Conservation (phyloP, 2,329 filamentous ascomycete species). For the Pezizomycotina sp. region DNA sequence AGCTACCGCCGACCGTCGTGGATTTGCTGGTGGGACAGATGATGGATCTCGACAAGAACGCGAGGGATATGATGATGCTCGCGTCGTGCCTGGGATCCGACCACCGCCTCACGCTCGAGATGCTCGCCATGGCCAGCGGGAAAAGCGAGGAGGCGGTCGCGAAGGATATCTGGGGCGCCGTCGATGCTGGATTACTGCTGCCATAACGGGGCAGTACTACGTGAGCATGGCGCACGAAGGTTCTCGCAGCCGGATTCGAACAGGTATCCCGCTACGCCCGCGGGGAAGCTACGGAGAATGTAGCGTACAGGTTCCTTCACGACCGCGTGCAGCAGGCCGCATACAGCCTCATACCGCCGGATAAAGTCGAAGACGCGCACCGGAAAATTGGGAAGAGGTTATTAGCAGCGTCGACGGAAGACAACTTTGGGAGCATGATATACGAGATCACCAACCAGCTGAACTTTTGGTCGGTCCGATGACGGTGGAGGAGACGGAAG, state of each 20-base stretch:
- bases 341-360: slow-evolving; percentile 23
- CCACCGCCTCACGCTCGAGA: slow-evolving; percentile 23
- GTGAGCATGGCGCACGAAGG: slow-evolving; percentile 13
- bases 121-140: slow-evolving; percentile 23
- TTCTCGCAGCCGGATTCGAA: slow-evolving; percentile 15
- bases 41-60: slow-evolving; percentile 23
- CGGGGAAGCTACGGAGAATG: slow-evolving; percentile 19
- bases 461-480: slow-evolving; percentile 25
- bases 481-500: slow-evolving; percentile 20
- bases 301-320: slow-evolving; percentile 25
- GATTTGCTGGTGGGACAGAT: slow-evolving; percentile 26
- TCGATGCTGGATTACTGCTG: slow-evolving; percentile 24
- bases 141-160: slow-evolving; percentile 22
- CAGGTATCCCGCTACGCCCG: slow-evolving; percentile 14
- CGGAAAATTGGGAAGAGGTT: slow-evolving; percentile 23
- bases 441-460: slow-evolving; percentile 26
- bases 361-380: slow-evolving; percentile 23
- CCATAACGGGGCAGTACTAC: slow-evolving; percentile 20
- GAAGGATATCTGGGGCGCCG: slow-evolving; percentile 23
- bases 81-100: slow-evolving; percentile 24
- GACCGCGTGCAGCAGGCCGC: slow-evolving; percentile 25
- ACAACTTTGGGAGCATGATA: slow-evolving; percentile 23
- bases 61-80: slow-evolving; percentile 23
- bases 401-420: slow-evolving; percentile 20
- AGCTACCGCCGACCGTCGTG: slow-evolving; percentile 24